A percentile compares a stretch with the other conserved stretches of the same genome.
These are phyloP conservation scores for Paramyrothecium sp. DNA, from an alignment of 2,329 filamentous ascomycete genomes.

Conservation along the genomic window DNA sequence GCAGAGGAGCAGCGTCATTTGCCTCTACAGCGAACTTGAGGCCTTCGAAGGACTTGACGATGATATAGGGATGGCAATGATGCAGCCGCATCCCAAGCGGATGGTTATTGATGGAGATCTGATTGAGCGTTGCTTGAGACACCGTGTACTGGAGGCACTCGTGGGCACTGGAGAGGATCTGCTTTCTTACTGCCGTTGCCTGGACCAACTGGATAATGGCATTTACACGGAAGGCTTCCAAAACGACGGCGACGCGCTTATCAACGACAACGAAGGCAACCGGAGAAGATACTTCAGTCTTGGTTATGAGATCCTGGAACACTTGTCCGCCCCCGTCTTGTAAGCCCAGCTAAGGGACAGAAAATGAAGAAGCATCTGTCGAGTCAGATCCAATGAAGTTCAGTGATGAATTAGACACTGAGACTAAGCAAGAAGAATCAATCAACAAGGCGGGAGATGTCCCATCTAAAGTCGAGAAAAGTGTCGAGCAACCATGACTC, in stretches of 20 bases:
- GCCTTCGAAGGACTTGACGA: conserved; percentile 11
- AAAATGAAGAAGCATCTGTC: too few species aligned
- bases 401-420: too few species aligned
- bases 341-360: conserved; percentile 21
- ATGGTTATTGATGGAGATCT: conserved; percentile 71
- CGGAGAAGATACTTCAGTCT: conserved; percentile 40
- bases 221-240: conserved; percentile 33
- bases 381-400: too few species aligned
- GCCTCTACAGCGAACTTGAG: conserved; percentile 38
- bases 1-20: conserved; percentile 43
- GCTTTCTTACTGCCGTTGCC: conserved; percentile 44
- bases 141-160: conserved; percentile 41
- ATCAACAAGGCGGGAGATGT: too few species aligned
- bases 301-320: conserved; percentile 54
- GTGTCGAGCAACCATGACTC: too few species aligned
- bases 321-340: conserved; percentile 49
- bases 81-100: conserved; percentile 39
- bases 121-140: conserved; percentile 51
- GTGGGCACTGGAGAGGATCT: conserved; percentile 29
- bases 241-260: conserved; percentile 3
- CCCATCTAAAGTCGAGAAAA: too few species aligned
- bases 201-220: conserved; percentile 49
- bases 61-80: conserved; percentile 14
- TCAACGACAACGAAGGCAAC: conserved; percentile 15
- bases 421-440: too few species aligned